Evolutionary conservation across 129 eudicot species (phyloP).

Genomic region (Sambucus nigra): DNA sequence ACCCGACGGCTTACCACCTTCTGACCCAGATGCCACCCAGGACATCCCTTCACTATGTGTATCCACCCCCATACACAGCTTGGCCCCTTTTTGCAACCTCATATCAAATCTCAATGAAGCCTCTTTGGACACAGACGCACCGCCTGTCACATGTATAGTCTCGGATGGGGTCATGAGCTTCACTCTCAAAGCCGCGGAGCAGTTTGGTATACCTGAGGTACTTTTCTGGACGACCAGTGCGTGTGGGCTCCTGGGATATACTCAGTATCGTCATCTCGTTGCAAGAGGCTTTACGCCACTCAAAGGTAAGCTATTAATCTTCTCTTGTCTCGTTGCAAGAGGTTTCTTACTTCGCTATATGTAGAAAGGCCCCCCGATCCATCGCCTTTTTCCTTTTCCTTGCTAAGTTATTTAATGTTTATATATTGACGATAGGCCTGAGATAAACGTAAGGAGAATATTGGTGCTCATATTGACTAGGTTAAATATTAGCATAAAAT

Average conservation of each 20-base stretch:
- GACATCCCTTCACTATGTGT: constrained; percentile 27
- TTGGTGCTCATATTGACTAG: too few species aligned
- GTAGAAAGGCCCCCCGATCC: too few species aligned
- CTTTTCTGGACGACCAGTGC: constrained; percentile 59
- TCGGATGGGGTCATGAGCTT: constrained; percentile 66
- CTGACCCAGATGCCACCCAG: constrained; percentile 49
- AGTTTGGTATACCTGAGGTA: constrained; percentile 49
- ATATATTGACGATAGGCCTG: too few species aligned
- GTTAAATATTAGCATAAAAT: too few species aligned
- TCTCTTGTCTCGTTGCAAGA: too few species aligned
- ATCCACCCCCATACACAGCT: constrained; percentile 24
- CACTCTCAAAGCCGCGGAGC: constrained; percentile 46
- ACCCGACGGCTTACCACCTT: constrained; percentile 46
- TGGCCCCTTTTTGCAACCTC: constrained; percentile 32
- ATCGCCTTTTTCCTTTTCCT: too few species aligned
- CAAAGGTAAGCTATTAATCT: constrained; percentile 39
- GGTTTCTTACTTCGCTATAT: too few species aligned
- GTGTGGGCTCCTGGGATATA: constrained; percentile 45
- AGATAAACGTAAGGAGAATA: too few species aligned
- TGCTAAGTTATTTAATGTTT: too few species aligned
- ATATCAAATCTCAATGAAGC: constrained; percentile 19
- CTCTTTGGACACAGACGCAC: constrained; percentile 13
- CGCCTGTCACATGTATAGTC: constrained; percentile 56
- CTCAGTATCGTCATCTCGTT: constrained; percentile 28
- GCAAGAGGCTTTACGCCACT: constrained; percentile 43